Conservation (phyloP, 2,329 filamentous ascomycete species). For the Trichophyton equinum region DNA sequence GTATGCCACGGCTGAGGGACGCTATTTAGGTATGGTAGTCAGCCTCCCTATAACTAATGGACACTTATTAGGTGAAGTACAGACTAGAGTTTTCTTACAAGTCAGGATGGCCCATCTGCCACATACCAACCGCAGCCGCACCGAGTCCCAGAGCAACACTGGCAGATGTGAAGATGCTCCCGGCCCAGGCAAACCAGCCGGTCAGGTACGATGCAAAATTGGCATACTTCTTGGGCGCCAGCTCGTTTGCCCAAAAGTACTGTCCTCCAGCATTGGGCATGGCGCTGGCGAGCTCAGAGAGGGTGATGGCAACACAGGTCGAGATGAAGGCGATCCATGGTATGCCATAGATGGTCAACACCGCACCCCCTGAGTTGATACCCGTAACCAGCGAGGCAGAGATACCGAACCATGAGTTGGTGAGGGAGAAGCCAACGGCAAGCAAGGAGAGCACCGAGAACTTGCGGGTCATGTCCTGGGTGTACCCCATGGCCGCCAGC, state of each 20-base stretch:
- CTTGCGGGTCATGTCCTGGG: conserved; percentile 37
- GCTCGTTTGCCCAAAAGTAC: conserved; percentile 40
- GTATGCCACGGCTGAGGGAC: conserved; percentile 25
- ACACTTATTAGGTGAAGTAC: too few relatives aligned
- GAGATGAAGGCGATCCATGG: conserved; percentile 36
- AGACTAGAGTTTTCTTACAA: conserved; percentile 31
- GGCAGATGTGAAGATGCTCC: conserved; percentile 42
- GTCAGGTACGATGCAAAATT: conserved; percentile 37
- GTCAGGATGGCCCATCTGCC: conserved; percentile 40
- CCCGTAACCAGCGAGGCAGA: conserved; percentile 38
- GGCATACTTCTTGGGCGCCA: conserved; percentile 36
- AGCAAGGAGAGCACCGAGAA: conserved; percentile 39
- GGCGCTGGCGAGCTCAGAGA: conserved; percentile 38
- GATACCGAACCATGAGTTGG: conserved; percentile 42
- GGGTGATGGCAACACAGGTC: conserved; percentile 34
- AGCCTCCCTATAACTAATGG: too few relatives aligned
- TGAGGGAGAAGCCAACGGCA: conserved; percentile 40
- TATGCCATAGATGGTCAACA: conserved; percentile 40
- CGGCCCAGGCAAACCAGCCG: conserved; percentile 43
- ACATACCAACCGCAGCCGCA: conserved; percentile 39
- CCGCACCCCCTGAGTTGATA: conserved; percentile 39
- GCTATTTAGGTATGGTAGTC: conserved; percentile 13
- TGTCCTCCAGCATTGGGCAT: conserved; percentile 41
- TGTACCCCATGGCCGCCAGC: conserved; percentile 38
- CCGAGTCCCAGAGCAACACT: conserved; percentile 40